Evolutionary conservation across 352 stramenopile genomes (phyloP).

Genomic region (Aphanomyces euteiches): DNA sequence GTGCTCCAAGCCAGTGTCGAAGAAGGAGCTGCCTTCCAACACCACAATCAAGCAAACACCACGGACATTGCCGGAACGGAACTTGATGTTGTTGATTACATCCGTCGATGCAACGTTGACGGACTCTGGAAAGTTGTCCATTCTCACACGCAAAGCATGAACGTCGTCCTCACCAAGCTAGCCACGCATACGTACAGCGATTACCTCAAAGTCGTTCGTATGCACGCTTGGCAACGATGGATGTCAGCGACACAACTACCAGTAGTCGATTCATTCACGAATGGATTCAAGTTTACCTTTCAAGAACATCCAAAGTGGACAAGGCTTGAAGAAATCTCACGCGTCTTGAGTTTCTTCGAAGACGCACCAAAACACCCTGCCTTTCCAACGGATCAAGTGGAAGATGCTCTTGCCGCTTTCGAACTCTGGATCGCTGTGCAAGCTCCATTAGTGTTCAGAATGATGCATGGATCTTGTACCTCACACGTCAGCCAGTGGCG

Average conservation of each 20-base stretch:
- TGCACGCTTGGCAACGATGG: no score
- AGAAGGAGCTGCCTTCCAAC: not conserved
- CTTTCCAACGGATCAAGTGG: not conserved
- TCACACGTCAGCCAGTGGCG: constrained; percentile 1
- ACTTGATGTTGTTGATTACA: no score
- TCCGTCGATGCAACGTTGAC: no score
- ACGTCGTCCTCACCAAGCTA: no score
- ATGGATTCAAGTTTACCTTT: no score
- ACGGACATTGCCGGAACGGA: not conserved
- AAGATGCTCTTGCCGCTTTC: constrained; percentile 6
- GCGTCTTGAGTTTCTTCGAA: not conserved
- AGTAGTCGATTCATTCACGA: no score
- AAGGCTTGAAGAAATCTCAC: not conserved
- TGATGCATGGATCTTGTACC: not conserved
- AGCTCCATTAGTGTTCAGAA: not conserved
- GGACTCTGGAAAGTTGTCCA: no score
- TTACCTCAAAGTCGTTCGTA: no score
- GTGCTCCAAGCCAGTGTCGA: not conserved
- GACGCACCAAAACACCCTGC: not conserved
- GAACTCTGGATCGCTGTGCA: constrained; percentile 14
- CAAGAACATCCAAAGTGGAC: not conserved
- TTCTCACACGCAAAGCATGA: no score
- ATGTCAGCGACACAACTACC: no score
- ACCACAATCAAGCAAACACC: not conserved
- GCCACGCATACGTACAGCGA: no score